These are phyloP conservation scores for Hysterangium stoloniferum DNA, from an alignment of 768 basidiomycete species.

Conservation along the genomic window DNA sequence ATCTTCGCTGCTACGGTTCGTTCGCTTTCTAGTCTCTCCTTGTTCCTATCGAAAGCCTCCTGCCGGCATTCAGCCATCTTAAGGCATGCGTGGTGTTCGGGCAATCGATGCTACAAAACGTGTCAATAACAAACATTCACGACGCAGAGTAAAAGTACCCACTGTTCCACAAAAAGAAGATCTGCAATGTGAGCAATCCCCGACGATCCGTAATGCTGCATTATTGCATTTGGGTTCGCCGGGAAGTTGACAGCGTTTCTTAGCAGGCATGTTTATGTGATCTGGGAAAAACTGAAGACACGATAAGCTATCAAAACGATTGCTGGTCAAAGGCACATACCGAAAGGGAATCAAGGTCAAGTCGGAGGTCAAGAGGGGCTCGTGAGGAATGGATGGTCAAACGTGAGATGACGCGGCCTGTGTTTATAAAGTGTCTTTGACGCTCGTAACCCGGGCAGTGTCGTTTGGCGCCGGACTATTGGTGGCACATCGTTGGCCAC, in stretches of 20 bases:
- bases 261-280: conserved; percentile 64
- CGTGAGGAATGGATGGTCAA: background rate
- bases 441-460: too few species aligned
- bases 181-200: conserved; percentile 76
- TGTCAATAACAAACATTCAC: conserved; percentile 17
- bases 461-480: too few species aligned
- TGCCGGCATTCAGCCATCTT: conserved; percentile 80
- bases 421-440: background rate
- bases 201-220: conserved; percentile 76
- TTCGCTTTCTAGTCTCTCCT: conserved; percentile 81
- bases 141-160: conserved; percentile 25
- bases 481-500: too few species aligned
- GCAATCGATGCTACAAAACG: conserved; percentile 65
- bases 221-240: conserved; percentile 58
- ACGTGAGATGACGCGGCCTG: background rate
- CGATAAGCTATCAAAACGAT: background rate
- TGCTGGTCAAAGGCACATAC: background rate
- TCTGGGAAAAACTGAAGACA: background rate
- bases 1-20: conserved; percentile 83
- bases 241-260: conserved; percentile 81
- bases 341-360: background rate
- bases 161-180: conserved; percentile 72
- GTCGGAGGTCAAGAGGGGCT: background rate
- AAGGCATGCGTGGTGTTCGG: conserved; percentile 80
- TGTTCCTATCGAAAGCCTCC: conserved; percentile 84